These are phyloP conservation scores for Picea glauca DNA, from an alignment of 75 land plant genomes.

Conservation along the genomic window DNA sequence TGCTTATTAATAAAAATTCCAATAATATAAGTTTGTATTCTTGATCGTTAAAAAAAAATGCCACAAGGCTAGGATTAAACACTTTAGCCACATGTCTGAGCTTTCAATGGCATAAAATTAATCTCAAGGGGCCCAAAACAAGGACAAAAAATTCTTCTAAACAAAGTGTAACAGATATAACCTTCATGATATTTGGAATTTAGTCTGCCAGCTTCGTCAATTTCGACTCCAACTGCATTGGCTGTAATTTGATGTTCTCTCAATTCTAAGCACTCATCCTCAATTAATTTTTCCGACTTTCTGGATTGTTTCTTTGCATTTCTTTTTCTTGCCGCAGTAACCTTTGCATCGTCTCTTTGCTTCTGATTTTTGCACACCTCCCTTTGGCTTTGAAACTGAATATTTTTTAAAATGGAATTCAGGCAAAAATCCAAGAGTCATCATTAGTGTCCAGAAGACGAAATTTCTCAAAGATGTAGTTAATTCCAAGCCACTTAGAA, in stretches of 20 bases:
- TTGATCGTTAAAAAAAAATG: too few species aligned
- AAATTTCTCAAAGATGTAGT: background rate
- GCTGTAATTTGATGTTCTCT: conserved; percentile 37
- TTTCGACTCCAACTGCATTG: conserved; percentile 42
- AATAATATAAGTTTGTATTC: background rate
- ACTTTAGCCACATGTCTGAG: background rate
- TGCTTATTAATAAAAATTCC: background rate
- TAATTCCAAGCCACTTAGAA: background rate
- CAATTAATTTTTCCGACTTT: conserved; percentile 18
- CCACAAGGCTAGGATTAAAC: background rate
- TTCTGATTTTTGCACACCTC: background rate
- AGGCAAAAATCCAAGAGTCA: background rate
- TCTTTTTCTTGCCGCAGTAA: background rate
- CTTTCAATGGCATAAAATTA: conserved; percentile 2
- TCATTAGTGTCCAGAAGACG: background rate
- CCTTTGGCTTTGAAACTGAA: background rate
- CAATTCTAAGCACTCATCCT: conserved; percentile 63
- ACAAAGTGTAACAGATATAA: conserved; percentile 49
- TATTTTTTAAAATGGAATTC: background rate
- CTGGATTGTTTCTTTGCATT: conserved; percentile 8
- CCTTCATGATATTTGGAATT: conserved; percentile 22
- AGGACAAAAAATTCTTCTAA: background rate
- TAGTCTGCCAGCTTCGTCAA: conserved; percentile 19
- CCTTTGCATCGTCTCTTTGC: background rate
- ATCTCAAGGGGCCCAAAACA: background rate